Evolutionary conservation across 2,329 filamentous ascomycete genomes (phyloP).

Genomic region (Fusarium caatingaense): DNA sequence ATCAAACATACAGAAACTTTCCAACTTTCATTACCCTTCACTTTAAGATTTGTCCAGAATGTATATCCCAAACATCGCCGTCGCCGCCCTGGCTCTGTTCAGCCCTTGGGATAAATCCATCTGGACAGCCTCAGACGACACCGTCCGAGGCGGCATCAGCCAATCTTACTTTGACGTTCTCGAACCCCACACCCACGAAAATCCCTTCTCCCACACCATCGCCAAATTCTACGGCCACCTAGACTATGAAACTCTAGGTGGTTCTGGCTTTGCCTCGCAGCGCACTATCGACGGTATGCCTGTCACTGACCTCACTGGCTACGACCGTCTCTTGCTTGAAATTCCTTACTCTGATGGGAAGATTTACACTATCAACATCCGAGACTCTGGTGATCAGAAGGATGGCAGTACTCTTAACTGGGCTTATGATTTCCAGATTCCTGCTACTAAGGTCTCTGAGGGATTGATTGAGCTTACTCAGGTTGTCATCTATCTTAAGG

Average conservation of each 20-base stretch:
- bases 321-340: neutral
- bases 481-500: neutral
- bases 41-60: neutral
- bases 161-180: neutral
- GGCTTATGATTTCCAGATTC: neutral
- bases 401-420: neutral
- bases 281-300: neutral
- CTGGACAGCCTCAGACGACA: constrained; percentile 1
- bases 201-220: neutral
- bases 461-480: neutral
- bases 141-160: neutral
- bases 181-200: neutral
- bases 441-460: neutral
- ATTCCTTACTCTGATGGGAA: neutral
- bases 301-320: neutral
- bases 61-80: neutral
- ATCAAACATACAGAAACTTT: neutral
- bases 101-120: neutral
- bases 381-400: neutral
- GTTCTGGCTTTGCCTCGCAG: neutral
- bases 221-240: neutral
- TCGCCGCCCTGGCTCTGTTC: neutral
- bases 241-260: neutral
- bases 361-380: neutral
- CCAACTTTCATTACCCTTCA: neutral